Evolutionary conservation across 306 rosid genomes (phyloP), one percentile per base, ranked within the genome.

Genomic region (Canavalia gladiata): DNA sequence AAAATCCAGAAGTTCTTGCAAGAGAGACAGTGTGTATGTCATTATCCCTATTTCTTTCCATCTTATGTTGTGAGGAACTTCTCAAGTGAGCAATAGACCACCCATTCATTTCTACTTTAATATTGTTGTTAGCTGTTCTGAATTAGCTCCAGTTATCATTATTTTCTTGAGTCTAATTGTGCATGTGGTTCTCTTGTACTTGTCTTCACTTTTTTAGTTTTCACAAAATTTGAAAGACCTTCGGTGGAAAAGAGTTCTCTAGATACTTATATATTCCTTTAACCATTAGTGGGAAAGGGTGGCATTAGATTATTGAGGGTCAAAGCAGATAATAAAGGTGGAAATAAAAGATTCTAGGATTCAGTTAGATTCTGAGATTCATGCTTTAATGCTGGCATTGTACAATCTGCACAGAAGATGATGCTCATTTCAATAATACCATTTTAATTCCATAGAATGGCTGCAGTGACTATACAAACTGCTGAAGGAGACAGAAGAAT

Each of bases 1-100:
- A 87, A 84, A 85, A 92, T 92, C 97, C 95, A n/a, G 92, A 92
- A 88, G 84, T 68, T 73, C 92, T 92, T 82, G 95, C 97, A 72
- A 89, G 97, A 84, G 95, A 92, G 87, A 92, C 97, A 34, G 97
- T 90, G 30, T 92, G 97, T 92, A 92, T 79, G 91, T 82, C 83
- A 55, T 72, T 86, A 64, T 79, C 77, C 78, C 46, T 60, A 43
- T 75, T 52, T 63, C 73, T 74, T 79, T 85, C 58, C 54, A 51
- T 41, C 72, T 11, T 70, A 42, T 83, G 72, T 69, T 78, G 82
- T 76, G 65, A 52, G 67, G 62, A 68, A 43, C 30, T 57, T 57
- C 52, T 52, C 62, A n/a, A 45, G 30, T 33, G 72, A 70, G 83
- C 39, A 86, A 67, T 50, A 42, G 29, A 34, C 43, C 31, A 13